Evolutionary conservation across 305 asterid genomes (phyloP).

Genomic region (Andrographis paniculata): DNA sequence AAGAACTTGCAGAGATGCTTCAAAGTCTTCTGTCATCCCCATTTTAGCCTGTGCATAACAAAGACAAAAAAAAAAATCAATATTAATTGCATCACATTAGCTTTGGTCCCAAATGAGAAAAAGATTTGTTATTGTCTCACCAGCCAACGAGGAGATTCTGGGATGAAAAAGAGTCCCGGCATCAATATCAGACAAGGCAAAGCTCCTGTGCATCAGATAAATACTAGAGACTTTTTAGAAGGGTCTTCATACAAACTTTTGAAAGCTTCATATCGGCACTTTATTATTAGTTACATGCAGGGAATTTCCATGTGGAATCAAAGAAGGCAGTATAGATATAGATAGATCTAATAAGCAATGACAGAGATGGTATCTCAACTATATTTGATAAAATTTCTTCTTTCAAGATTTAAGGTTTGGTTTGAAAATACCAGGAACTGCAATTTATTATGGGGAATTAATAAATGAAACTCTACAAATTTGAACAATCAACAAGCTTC

Average conservation of each 20-base stretch:
- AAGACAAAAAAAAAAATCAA: conserved; percentile 9
- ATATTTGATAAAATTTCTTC: neutral
- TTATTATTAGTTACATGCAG: neutral
- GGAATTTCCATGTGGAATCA: neutral
- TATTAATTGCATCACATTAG: conserved; percentile 12
- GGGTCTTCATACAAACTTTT: neutral
- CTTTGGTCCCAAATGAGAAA: neutral
- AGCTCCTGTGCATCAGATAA: conserved; percentile 40
- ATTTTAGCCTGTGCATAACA: conserved; percentile 70
- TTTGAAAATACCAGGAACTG: neutral
- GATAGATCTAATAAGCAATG: neutral
- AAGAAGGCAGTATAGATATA: neutral
- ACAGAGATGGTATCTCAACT: neutral
- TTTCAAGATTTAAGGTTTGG: conserved; percentile 2
- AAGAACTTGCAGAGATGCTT: conserved; percentile 94
- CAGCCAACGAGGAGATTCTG: conserved; percentile 99
- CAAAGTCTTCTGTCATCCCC: conserved; percentile 98
- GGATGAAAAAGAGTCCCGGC: conserved; percentile 94
- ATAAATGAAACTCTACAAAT: conserved; percentile 2
- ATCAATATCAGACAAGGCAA: conserved; percentile 81
- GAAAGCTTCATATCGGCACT: neutral
- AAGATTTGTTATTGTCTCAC: conserved; percentile 40
- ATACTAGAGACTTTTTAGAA: neutral
- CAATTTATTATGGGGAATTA: conserved; percentile 3
- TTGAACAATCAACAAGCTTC: no score